These are phyloP conservation scores for Physaria fendleri DNA, from an alignment of 345 rosid species.

Conservation along the genomic window DNA sequence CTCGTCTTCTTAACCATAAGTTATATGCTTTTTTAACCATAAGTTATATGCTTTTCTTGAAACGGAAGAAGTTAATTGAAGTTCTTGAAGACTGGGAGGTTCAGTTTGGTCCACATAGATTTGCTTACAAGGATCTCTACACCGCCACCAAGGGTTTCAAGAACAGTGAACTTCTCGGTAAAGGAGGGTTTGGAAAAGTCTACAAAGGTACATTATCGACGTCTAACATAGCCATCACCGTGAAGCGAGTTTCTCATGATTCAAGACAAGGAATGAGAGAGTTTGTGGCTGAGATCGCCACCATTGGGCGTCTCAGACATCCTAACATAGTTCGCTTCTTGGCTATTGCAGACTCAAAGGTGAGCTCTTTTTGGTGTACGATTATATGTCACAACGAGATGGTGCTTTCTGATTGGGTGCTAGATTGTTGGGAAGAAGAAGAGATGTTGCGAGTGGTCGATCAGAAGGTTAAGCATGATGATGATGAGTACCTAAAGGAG, in stretches of 20 bases:
- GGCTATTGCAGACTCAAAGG: slow-evolving; percentile 38
- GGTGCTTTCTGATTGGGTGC: slow-evolving; percentile 30
- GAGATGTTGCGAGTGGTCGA: slow-evolving; percentile 28
- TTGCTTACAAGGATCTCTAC: background rate
- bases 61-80: background rate
- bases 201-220: slow-evolving; percentile 34
- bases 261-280: slow-evolving; percentile 44
- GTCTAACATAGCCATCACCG: slow-evolving; percentile 29
- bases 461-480: background rate
- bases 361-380: slow-evolving; percentile 37
- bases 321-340: slow-evolving; percentile 36
- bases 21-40: background rate
- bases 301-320: slow-evolving; percentile 40
- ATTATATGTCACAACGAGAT: slow-evolving; percentile 36
- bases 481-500: slow-evolving; percentile 13
- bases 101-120: background rate
- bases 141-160: background rate
- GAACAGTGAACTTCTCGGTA: slow-evolving; percentile 33
- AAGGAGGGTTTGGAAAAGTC: slow-evolving; percentile 45
- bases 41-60: background rate
- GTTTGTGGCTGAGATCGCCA: slow-evolving; percentile 38
- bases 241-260: slow-evolving; percentile 43
- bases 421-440: slow-evolving; percentile 14
- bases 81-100: background rate
- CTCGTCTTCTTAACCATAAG: too few species aligned